A percentile compares a stretch with the other conserved stretches of the same genome.
These are phyloP conservation scores for Aspergillus hiratsukae DNA, from an alignment of 2,329 filamentous ascomycete species.

Conservation along the genomic window DNA sequence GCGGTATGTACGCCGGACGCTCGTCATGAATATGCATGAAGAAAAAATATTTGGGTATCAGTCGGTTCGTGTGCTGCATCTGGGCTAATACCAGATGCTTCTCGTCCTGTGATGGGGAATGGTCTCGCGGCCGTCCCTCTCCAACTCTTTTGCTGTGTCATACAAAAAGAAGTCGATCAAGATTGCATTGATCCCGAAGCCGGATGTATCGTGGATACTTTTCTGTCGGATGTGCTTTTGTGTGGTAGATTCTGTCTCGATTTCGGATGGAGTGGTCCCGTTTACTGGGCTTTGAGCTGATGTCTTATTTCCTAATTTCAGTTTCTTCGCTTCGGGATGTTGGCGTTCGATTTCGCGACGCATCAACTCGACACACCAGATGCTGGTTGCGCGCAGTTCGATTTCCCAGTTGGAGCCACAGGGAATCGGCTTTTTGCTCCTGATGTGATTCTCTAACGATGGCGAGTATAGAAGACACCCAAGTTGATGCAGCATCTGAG, in stretches of 20 bases:
- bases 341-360: conserved; percentile 69
- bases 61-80: neutral
- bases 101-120: conserved; percentile 84
- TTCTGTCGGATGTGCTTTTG: conserved; percentile 17
- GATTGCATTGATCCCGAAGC: conserved; percentile 67
- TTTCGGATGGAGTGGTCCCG: conserved; percentile 2
- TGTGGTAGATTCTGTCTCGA: conserved; percentile 9
- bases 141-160: conserved; percentile 84
- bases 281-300: neutral
- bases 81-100: conserved; percentile 80
- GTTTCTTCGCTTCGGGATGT: conserved; percentile 61
- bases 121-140: conserved; percentile 52
- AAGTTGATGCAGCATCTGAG: conserved; percentile 82
- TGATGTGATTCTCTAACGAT: conserved; percentile 66
- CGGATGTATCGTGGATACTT: conserved; percentile 3
- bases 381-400: conserved; percentile 85
- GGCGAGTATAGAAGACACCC: conserved; percentile 84
- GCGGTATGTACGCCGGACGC: neutral
- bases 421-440: conserved; percentile 59
- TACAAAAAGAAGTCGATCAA: conserved; percentile 97
- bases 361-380: conserved; percentile 93
- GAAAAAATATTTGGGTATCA: neutral
- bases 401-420: conserved; percentile 76
- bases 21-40: neutral
- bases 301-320: neutral